These are phyloP conservation scores for Boletus pseudopeckii DNA, from an alignment of 768 basidiomycete species.

Conservation along the genomic window DNA sequence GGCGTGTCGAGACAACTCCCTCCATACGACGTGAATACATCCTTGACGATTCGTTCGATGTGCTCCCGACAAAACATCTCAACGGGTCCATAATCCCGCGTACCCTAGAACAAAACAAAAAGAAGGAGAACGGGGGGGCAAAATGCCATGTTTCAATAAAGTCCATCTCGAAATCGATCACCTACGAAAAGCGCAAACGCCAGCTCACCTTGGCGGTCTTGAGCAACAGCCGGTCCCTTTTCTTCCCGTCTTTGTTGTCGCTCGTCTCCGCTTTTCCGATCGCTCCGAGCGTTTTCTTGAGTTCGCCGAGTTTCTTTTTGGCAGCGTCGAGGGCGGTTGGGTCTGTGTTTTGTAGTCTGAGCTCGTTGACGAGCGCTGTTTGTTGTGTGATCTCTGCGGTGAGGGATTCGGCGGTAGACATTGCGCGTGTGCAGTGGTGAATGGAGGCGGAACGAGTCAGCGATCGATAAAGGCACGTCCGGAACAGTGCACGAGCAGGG, in stretches of 20 bases:
- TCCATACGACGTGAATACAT: constrained; percentile 85
- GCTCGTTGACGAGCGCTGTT: constrained; percentile 56
- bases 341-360: constrained; percentile 56
- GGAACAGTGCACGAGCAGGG: constrained; percentile 14
- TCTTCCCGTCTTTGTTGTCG: constrained; percentile 49
- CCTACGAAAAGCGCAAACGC: background rate
- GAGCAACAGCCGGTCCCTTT: constrained; percentile 68
- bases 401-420: constrained; percentile 44
- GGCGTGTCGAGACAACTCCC: constrained; percentile 95
- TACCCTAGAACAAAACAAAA: constrained; percentile 56
- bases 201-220: constrained; percentile 88
- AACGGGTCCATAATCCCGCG: constrained; percentile 87
- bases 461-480: constrained; percentile 35
- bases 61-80: constrained; percentile 92
- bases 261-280: constrained; percentile 32
- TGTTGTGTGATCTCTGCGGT: constrained; percentile 55
- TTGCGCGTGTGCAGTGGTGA: constrained; percentile 25
- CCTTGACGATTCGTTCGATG: constrained; percentile 85
- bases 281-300: constrained; percentile 55
- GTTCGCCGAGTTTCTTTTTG: constrained; percentile 65
- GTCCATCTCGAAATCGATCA: constrained; percentile 9
- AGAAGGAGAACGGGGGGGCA: too few species aligned
- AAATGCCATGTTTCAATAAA: background rate
- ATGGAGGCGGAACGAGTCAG: constrained; percentile 11
- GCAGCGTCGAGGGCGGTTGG: constrained; percentile 51